These are phyloP conservation scores for Aspergillus sp. DNA, from an alignment of 2,329 filamentous ascomycete genomes.

Conservation along the genomic window DNA sequence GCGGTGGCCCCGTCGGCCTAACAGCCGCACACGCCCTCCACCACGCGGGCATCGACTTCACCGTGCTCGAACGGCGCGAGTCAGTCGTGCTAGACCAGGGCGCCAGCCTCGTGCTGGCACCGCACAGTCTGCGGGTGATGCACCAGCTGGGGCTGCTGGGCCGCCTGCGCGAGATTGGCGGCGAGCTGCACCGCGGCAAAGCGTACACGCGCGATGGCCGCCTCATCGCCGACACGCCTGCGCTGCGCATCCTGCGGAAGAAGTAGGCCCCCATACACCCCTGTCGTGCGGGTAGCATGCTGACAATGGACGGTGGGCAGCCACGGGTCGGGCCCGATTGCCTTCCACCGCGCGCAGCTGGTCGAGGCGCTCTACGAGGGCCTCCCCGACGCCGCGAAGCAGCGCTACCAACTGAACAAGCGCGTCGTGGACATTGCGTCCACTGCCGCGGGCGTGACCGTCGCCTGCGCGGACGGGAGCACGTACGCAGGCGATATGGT, in stretches of 20 bases:
- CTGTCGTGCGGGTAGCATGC: too few relatives aligned
- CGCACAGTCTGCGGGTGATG: slow-evolving; percentile 18
- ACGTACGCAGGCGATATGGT: slow-evolving; percentile 6
- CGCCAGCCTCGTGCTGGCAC: slow-evolving; percentile 26
- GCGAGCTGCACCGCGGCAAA: neutral
- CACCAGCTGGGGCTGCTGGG: slow-evolving; percentile 1
- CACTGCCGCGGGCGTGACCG: neutral
- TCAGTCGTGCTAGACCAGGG: slow-evolving; percentile 26
- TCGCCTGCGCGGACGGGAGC: slow-evolving; percentile 5
- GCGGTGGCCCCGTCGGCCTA: slow-evolving; percentile 20
- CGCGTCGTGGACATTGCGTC: neutral
- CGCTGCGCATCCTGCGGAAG: neutral
- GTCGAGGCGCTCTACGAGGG: slow-evolving; percentile 10
- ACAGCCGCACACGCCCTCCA: slow-evolving; percentile 15
- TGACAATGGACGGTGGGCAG: neutral
- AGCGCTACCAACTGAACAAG: neutral
- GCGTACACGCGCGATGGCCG: neutral
- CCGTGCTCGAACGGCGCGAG: slow-evolving; percentile 31
- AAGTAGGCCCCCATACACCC: too few relatives aligned
- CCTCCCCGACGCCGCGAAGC: slow-evolving; percentile 6
- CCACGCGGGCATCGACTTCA: slow-evolving; percentile 30
- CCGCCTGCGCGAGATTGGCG: neutral
- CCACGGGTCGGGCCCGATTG: slow-evolving; percentile 7
- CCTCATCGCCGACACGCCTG: too few relatives aligned
- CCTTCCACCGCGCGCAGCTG: slow-evolving; percentile 14